Conservation (phyloP, 2,329 filamentous ascomycete genomes). For the Grosmannia huntii region DNA sequence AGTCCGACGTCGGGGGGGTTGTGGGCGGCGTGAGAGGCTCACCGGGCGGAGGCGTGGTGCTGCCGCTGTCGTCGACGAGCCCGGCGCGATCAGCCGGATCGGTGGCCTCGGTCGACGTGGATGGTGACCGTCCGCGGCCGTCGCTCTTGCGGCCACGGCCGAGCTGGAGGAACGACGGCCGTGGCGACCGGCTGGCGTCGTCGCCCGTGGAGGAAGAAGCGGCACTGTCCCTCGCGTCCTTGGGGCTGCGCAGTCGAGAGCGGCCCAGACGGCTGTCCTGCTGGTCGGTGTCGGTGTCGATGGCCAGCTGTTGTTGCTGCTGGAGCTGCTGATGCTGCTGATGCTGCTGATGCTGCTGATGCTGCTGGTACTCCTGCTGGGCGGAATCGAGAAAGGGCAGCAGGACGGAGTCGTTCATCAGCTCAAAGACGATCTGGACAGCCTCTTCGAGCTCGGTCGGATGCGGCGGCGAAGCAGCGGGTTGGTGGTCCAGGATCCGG, state of each 20-base stretch:
- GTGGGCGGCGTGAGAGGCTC: conserved; percentile 65
- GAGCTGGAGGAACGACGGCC: conserved; percentile 25
- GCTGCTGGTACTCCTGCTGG: neutral
- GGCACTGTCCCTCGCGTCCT: conserved; percentile 15
- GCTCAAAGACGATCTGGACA: conserved; percentile 77
- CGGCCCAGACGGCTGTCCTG: conserved; percentile 22
- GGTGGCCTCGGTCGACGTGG: conserved; percentile 28
- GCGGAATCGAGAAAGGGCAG: conserved; percentile 73
- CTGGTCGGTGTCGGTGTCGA: conserved; percentile 1
- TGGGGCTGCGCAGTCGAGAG: conserved; percentile 25
- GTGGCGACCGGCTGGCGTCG: conserved; percentile 31
- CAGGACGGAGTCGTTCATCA: conserved; percentile 95
- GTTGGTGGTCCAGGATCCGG: conserved; percentile 53
- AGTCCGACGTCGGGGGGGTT: conserved; percentile 53
- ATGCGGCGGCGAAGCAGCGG: conserved; percentile 47
- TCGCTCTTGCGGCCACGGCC: conserved; percentile 20
- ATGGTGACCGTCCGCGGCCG: conserved; percentile 27
- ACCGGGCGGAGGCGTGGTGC: conserved; percentile 38
- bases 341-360: neutral
- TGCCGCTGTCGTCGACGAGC: conserved; percentile 53
- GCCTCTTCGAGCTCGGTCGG: conserved; percentile 71
- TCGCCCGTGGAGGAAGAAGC: conserved; percentile 18
- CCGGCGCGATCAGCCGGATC: conserved; percentile 36
- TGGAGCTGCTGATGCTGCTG: neutral
- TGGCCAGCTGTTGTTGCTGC: neutral